Evolutionary conservation across 2,329 filamentous ascomycete genomes (phyloP).

Genomic region (Ascochyta koolunga): DNA sequence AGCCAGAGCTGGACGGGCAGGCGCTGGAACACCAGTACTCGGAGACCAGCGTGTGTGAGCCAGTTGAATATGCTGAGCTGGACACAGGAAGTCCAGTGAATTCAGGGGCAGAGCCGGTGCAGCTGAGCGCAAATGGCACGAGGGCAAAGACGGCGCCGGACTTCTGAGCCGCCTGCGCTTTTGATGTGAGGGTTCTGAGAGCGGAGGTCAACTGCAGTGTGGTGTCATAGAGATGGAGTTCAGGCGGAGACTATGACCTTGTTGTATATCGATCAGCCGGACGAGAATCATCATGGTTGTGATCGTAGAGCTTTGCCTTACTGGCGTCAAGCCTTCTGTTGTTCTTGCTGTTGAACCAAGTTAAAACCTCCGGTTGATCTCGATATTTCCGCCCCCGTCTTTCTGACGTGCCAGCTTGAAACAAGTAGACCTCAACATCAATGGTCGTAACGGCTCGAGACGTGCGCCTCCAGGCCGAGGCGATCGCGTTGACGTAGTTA

Average conservation of each 20-base stretch:
- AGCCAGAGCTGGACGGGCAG: not conserved
- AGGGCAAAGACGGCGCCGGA: conserved; percentile 1
- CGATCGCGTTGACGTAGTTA: conserved; percentile 12
- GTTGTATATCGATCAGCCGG: too few relatives aligned
- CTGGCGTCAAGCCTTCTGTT: too few relatives aligned
- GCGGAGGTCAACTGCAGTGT: not conserved
- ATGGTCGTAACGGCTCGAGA: not conserved
- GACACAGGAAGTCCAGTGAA: not conserved
- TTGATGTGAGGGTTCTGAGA: not conserved
- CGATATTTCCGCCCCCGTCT: not conserved
- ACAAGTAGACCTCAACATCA: not conserved
- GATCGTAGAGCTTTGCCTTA: too few relatives aligned
- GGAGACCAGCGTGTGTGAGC: not conserved
- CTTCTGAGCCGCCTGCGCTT: not conserved
- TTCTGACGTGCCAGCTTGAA: not conserved
- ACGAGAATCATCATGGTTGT: too few relatives aligned
- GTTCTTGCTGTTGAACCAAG: too few relatives aligned
- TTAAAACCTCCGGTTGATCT: too few relatives aligned
- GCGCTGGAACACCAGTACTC: not conserved
- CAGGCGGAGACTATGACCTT: too few relatives aligned
- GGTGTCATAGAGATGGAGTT: not conserved
- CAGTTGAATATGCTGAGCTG: conserved; percentile 1
- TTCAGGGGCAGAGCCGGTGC: not conserved
- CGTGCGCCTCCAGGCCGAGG: not conserved
- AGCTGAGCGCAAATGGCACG: not conserved